phyloP scores from a whole-genome alignment of 805 yeast genomes.

The Monosporozyma aerobia region DNA sequence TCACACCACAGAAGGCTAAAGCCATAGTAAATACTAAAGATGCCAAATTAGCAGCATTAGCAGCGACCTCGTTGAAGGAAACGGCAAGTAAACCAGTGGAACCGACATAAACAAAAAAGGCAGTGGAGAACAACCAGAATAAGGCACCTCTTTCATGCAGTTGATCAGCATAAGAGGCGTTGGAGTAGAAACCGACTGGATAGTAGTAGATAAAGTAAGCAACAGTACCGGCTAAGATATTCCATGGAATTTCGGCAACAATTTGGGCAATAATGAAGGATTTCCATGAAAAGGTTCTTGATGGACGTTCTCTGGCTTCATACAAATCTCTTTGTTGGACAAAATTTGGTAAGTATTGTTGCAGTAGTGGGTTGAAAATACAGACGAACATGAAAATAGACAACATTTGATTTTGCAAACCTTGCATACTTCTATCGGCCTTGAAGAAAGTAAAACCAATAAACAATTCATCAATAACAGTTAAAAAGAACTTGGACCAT shows the following conservation, averaged over 20 bases:
- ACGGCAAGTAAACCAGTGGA: slow-evolving; percentile 51
- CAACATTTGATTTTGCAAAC: slow-evolving; percentile 78
- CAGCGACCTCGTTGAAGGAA: slow-evolving; percentile 50
- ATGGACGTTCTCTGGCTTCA: slow-evolving; percentile 66
- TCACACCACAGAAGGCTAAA: slow-evolving; percentile 70
- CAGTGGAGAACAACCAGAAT: slow-evolving; percentile 37
- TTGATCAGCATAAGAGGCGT: slow-evolving; percentile 46
- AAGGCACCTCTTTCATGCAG: slow-evolving; percentile 47
- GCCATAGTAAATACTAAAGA: slow-evolving; percentile 51
- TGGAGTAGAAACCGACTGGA: slow-evolving; percentile 56
- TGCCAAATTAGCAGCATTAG: slow-evolving; percentile 56
- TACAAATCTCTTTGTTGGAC: slow-evolving; percentile 55
- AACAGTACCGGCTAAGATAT: slow-evolving; percentile 51
- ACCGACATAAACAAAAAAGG: slow-evolving; percentile 46
- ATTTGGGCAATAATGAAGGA: slow-evolving; percentile 55
- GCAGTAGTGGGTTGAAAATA: slow-evolving; percentile 45
- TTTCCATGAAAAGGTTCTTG: slow-evolving; percentile 60
- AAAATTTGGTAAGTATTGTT: slow-evolving; percentile 56
- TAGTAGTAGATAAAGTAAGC: slow-evolving; percentile 59
- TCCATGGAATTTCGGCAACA: slow-evolving; percentile 60
- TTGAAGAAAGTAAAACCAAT: slow-evolving; percentile 70
- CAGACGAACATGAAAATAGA: slow-evolving; percentile 61
- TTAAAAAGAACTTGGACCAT: slow-evolving; percentile 51
- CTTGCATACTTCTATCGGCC: slow-evolving; percentile 53
- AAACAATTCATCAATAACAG: slow-evolving; percentile 49